These are phyloP conservation scores for Cantharellus cinnabarinus DNA, from an alignment of 768 basidiomycete species.

Conservation along the genomic window DNA sequence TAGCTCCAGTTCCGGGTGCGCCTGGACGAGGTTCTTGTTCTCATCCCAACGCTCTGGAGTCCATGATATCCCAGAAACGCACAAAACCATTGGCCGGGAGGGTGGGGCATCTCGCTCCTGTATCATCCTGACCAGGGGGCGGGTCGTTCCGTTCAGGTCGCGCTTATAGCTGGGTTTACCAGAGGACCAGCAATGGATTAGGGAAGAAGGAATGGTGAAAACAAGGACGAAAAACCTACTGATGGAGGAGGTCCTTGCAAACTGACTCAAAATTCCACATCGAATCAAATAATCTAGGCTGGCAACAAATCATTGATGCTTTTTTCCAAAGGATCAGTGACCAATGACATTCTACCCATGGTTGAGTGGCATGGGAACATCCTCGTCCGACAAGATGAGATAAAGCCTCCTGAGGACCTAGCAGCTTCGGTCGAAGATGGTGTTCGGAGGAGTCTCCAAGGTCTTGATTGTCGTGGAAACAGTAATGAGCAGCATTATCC, in stretches of 20 bases:
- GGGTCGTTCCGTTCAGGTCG: slow-evolving; percentile 54
- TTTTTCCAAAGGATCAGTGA: slow-evolving; percentile 82
- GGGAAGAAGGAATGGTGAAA: background rate
- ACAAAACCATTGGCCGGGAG: slow-evolving; percentile 63
- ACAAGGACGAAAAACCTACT: slow-evolving; percentile 26
- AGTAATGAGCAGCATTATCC: slow-evolving; percentile 9
- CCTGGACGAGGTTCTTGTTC: slow-evolving; percentile 8
- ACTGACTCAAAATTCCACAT: slow-evolving; percentile 74
- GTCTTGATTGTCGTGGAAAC: slow-evolving; percentile 6
- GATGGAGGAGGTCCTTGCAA: slow-evolving; percentile 63
- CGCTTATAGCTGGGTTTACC: slow-evolving; percentile 52
- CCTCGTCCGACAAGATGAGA: slow-evolving; percentile 33
- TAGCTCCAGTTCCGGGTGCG: slow-evolving; percentile 50
- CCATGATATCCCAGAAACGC: slow-evolving; percentile 56
- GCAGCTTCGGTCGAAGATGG: background rate
- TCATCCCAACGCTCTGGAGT: slow-evolving; percentile 20
- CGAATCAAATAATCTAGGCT: slow-evolving; percentile 37
- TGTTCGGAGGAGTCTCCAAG: background rate
- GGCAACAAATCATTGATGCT: slow-evolving; percentile 58
- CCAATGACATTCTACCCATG: slow-evolving; percentile 93
- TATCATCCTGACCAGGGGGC: slow-evolving; percentile 65
- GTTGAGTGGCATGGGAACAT: slow-evolving; percentile 44
- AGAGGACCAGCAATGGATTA: background rate
- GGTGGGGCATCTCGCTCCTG: slow-evolving; percentile 68
- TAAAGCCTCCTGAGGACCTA: slow-evolving; percentile 37